Evolutionary conservation across 495 filamentous ascomycete species (phyloP).

Genomic region (Hypoxylon fuscum): DNA sequence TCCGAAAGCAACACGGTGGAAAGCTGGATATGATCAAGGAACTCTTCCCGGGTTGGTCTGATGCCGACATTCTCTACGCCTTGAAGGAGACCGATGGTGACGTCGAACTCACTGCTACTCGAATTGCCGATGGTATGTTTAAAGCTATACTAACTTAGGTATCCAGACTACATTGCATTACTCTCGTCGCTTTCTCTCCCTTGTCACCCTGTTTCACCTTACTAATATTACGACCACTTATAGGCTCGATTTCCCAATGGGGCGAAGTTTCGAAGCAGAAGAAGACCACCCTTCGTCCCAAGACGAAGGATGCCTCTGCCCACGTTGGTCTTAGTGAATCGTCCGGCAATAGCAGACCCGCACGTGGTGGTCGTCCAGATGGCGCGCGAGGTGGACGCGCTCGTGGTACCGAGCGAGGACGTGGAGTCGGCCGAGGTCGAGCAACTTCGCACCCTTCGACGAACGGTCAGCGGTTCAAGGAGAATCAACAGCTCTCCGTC

Average conservation of each 20-base stretch:
- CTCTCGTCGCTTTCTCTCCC: conserved; percentile 7
- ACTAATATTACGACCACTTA: conserved; percentile 36
- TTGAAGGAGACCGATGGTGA: conserved; percentile 93
- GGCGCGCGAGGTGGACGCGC: conserved; percentile 74
- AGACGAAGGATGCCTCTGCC: conserved; percentile 77
- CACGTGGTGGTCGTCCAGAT: conserved; percentile 72
- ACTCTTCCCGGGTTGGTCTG: conserved; percentile 90
- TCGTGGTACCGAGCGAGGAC: conserved; percentile 50
- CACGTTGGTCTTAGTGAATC: conserved; percentile 62
- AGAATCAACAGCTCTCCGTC: conserved; percentile 57
- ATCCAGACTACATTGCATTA: not conserved
- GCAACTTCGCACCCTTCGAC: conserved; percentile 64
- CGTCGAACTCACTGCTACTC: conserved; percentile 80
- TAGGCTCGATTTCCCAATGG: conserved; percentile 93
- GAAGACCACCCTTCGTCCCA: conserved; percentile 82
- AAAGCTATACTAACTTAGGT: not conserved
- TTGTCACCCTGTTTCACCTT: conserved; percentile 29
- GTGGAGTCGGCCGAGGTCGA: conserved; percentile 62
- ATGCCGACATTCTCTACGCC: conserved; percentile 89
- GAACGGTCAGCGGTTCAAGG: conserved; percentile 59
- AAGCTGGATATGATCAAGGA: conserved; percentile 83
- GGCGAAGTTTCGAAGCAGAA: conserved; percentile 93
- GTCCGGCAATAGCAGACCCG: conserved; percentile 49
- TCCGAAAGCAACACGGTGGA: conserved; percentile 85
- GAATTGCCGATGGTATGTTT: conserved; percentile 86